These are phyloP conservation scores for Yarrowia sp. DNA, from an alignment of 805 yeast species.

Conservation along the genomic window DNA sequence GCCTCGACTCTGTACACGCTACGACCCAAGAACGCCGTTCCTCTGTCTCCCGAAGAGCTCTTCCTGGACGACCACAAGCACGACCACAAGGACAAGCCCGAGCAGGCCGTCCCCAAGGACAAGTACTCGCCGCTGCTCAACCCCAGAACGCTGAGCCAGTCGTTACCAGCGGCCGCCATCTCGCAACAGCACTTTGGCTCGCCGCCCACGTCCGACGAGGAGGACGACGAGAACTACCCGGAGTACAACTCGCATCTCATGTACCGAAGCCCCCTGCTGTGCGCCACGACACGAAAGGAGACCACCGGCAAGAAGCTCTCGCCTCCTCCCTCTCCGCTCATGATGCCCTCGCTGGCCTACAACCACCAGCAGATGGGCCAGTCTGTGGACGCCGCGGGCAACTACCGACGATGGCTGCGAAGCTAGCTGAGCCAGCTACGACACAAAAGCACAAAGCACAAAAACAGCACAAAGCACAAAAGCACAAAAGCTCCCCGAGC, in stretches of 20 bases:
- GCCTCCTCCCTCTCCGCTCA: constrained; percentile 25
- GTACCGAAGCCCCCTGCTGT: constrained; percentile 18
- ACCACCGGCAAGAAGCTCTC: background rate
- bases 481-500: background rate
- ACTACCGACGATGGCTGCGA: constrained; percentile 3
- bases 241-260: constrained; percentile 27
- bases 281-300: constrained; percentile 10
- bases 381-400: constrained; percentile 3
- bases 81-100: background rate
- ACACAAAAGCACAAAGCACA: background rate
- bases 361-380: constrained; percentile 24
- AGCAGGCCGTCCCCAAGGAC: background rate
- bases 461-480: background rate
- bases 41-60: constrained; percentile 20
- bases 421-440: background rate
- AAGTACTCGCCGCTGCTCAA: background rate
- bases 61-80: constrained; percentile 11
- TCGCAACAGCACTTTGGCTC: constrained; percentile 21
- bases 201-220: constrained; percentile 10
- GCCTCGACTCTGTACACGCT: constrained; percentile 11
- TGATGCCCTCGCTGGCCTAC: constrained; percentile 24
- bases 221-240: constrained; percentile 13
- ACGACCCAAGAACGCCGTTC: constrained; percentile 7
- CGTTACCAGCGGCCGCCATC: constrained; percentile 6
- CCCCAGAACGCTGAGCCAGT: background rate